Evolutionary conservation across 441 rosid species (phyloP), one percentile per base, ranked within the genome.

Genomic region (Omphalea diandra): DNA sequence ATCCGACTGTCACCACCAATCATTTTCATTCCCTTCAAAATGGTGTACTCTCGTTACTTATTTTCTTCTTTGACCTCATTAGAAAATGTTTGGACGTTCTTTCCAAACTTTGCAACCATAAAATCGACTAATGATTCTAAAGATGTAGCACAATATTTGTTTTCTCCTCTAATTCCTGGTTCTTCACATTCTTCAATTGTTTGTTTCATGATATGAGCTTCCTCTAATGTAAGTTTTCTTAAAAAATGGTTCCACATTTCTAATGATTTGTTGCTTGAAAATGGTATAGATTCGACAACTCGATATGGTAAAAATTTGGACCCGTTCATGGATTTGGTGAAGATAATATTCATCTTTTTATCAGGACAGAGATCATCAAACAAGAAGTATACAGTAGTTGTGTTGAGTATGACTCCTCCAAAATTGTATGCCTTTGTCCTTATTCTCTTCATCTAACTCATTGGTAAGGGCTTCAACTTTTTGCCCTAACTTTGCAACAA

Each of bases 141-240:
- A 41, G 67, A 63, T 5, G 67, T 43, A 41, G 53, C 67, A 41
- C 53, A 63, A 14, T 41, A 40, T 15, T 64, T 64, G 22, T 64
- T 55, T 46, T 64, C 68, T 44, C 68, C 55, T 8, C n/a, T 17
- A 10, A 64, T 29, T 9, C 24, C 22, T 31, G 68, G 57, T 5
- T 43, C 68, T 26, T 65, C 68, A 4, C 68, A 65, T 18, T 65
- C 56, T 18, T 65, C 3, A 5, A 65, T 32, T 47, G 56, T 65
- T 18, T n/a, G 29, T 65, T 65, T 46, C 15, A 64, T 3, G n/a
- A n/a, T n/a, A n/a, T n/a, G n/a, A n/a, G n/a, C n/a, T n/a, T 41
- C 7, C 46, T 10, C 12, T 15, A 6, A 41, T 1, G 46, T 7
- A 41, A 2, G 7, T 4, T 41, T 41, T 10, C 2, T 41, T 15